Evolutionary conservation across 306 rosid species (phyloP).

Genomic region (Pueraria montana): DNA sequence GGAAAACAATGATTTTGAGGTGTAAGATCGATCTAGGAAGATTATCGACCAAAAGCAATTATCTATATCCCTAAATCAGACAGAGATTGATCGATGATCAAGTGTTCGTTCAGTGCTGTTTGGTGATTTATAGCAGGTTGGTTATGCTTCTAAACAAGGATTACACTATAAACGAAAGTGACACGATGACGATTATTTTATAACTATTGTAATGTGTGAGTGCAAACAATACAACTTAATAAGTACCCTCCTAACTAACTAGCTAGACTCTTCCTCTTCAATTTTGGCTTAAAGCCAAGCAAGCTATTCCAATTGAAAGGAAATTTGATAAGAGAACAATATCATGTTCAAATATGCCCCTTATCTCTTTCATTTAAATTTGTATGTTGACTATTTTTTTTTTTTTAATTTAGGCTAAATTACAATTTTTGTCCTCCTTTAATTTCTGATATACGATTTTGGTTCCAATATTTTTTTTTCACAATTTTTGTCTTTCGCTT

Average conservation of each 20-base stretch:
- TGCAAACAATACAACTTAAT: slow-evolving; percentile 21
- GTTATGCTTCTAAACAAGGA: not conserved
- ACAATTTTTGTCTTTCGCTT: no score
- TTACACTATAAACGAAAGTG: not conserved
- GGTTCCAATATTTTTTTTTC: no score
- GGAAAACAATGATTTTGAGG: slow-evolving; percentile 3
- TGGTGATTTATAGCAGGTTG: slow-evolving; percentile 7
- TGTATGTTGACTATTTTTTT: not conserved
- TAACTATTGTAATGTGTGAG: slow-evolving; percentile 1
- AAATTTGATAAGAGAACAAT: not conserved
- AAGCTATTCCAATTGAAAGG: not conserved
- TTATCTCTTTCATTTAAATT: not conserved
- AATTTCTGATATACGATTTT: no score
- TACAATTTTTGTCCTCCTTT: not conserved
- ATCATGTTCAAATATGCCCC: not conserved
- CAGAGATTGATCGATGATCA: not conserved
- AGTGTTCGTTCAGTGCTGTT: not conserved
- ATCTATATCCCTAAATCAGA: not conserved
- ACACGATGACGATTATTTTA: not conserved
- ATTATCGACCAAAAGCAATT: not conserved
- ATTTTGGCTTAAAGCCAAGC: not conserved
- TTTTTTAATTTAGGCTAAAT: no score
- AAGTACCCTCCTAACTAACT: not conserved
- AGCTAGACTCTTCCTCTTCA: slow-evolving; percentile 15
- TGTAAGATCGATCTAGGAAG: not conserved